Evolutionary conservation across 208 protist genomes (phyloP), one percentile per base, ranked within the genome.

Genomic region (Histomonas meleagridis): DNA sequence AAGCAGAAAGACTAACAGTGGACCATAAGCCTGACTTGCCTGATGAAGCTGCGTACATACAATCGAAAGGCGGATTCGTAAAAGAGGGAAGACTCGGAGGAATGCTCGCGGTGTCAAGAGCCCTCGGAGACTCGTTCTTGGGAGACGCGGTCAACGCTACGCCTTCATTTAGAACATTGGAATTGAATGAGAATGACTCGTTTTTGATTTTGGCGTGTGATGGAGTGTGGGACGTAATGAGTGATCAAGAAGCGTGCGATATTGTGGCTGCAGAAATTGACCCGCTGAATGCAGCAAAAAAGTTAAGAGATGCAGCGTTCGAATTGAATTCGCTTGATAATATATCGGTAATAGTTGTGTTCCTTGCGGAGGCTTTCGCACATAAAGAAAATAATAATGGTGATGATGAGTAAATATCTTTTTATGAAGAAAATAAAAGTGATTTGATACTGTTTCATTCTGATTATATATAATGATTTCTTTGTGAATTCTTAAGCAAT

Each of bases 131-230:
- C 62, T 26, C 32, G 10, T 90, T 90, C n/a, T 32, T 90, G 5
- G 40, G 70, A 7, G 70, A 79, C 28, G 32, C 38, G 46, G 70
- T 79, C 5, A 79, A 79, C 28, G 5, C 38, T 32, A 79, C 70
- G 10, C 70, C 70, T 46, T 23, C 46, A 18, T 49, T 79, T n/a
- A 18, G 1, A 18, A 1, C 3, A 14, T 0, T 51, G 0, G 40
- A 79, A 51, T 23, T 79, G 1, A 79, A 32, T n/a, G 40, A 79
- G 4, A 40, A 79, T 0, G 70, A 79, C 18, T 51, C 40, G 3
- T 90, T 90, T 49, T 26, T 90, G 23, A 65, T 90, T 23, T 16
- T 90, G n/a, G 79, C 79, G 23, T 90, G 79, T 48, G 79, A 90
- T 62, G 79, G 79, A 18, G 49, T 90, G 26, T 90, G 46, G 46